Base-by-base conservation (phyloP, 352 stramenopile genomes). In the Pythium inflatum region DNA sequence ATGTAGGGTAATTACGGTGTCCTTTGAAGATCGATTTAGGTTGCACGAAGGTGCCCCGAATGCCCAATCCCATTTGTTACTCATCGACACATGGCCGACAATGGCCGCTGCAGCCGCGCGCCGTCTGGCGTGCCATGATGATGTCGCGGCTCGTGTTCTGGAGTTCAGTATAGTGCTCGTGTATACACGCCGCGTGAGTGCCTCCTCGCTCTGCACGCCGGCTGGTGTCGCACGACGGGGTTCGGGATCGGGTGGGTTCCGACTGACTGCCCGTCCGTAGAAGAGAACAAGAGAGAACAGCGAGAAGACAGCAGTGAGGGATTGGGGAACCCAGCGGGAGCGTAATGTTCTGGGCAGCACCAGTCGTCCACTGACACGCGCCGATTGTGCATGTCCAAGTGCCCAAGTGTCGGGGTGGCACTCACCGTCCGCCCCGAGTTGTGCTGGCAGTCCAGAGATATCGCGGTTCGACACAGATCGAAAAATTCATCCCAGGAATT, bases 21-120 rank as follows among this genome's bases (percentile, higher is more conserved):
- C 51, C 20, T 45, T 59, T 59, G 5, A 59, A 59, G 51, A 59
- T 59, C 16, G 13, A 45, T 20, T 16, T 11, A 65, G 41, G 57
- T 65, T 22, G 57, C 57, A 45, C 57, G 57, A 65, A 65, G 57
- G 57, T 65, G 5, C 1, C 28, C 24, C 22, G 24, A 63, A 63
- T 54, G 9, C 28, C 9, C 25, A 45, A 40, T 14, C 5, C 14
- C 30, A 13, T 34, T 38, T 61, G n/a, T 49, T 34, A 57, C 50
- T 57, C 28, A 57, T 40, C 14, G 30, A 57, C 25, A 57, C 25
- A 27, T 57, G 50, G 50, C 31, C 16, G 16, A 3, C 31, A 43
- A 57, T 22, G 41, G 50, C 50, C 50, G 50, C 50, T 18, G 28
- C 50, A 40, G 25, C 5, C 16, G 36, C 36, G 16, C 9, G 36